Percentiles rank a stretch among this genome's conserved stretches.
phyloP scores from a whole-genome alignment of 2,329 filamentous ascomycete genomes.

The Volutella citrinella region DNA sequence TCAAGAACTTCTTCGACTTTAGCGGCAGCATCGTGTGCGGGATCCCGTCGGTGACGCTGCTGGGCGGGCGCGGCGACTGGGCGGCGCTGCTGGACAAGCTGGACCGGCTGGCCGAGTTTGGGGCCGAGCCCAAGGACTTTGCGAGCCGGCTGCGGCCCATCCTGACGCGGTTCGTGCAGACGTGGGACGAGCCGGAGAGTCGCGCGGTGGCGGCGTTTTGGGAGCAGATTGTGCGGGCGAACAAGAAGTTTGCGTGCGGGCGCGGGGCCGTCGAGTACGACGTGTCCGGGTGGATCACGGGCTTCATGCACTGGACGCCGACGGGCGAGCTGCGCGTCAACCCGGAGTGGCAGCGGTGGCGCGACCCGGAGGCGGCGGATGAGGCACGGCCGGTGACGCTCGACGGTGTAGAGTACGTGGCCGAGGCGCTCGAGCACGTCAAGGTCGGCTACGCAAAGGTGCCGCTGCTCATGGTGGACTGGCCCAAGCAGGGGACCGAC shows the following conservation, averaged over 20 bases:
- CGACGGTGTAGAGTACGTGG: conserved; percentile 29
- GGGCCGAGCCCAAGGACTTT: conserved; percentile 39
- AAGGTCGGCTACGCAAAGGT: conserved; percentile 39
- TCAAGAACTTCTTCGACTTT: conserved; percentile 39
- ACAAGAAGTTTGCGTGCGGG: conserved; percentile 28
- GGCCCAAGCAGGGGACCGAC: conserved; percentile 18
- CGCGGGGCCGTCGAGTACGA: conserved; percentile 31
- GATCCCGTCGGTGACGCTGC: conserved; percentile 40
- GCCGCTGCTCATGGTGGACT: conserved; percentile 37
- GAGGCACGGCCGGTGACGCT: conserved; percentile 16
- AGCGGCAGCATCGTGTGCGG: conserved; percentile 38
- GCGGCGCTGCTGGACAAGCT: conserved; percentile 37
- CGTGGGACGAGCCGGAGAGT: conserved; percentile 38
- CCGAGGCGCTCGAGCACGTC: conserved; percentile 24
- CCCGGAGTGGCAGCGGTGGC: conserved; percentile 1
- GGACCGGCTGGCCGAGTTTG: conserved; percentile 41
- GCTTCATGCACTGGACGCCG: conserved; percentile 43
- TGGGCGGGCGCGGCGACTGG: conserved; percentile 40
- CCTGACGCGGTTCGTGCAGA: conserved; percentile 40
- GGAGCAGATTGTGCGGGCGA: conserved; percentile 37
- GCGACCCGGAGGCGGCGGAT: conserved; percentile 6
- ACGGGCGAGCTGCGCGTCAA: conserved; percentile 28
- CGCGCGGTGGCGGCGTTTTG: conserved; percentile 39
- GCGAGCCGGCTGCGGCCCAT: conserved; percentile 40
- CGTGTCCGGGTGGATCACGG: conserved; percentile 47